Evolutionary conservation across 1,139 yeast species (phyloP).

Genomic region (Geotrichum europaeum): DNA sequence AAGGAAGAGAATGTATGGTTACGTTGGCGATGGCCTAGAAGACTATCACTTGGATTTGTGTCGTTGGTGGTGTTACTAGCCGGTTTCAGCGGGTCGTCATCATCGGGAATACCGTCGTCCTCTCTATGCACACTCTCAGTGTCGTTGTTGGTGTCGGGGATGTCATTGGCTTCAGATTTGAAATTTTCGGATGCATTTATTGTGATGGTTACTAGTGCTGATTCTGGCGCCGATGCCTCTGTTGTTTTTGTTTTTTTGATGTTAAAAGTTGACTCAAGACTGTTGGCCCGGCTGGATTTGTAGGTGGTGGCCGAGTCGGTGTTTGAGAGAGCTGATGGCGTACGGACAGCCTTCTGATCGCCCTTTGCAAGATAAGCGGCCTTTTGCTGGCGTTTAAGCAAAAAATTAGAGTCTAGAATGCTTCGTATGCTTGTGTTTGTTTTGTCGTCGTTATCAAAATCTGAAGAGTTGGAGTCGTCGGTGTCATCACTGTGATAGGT

Average conservation of each 20-base stretch:
- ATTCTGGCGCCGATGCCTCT: not conserved
- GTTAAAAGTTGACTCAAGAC: not conserved
- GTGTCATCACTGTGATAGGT: not conserved
- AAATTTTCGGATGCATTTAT: not conserved
- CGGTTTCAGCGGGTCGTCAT: not conserved
- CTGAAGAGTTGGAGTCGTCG: not conserved
- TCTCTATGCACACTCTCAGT: not conserved
- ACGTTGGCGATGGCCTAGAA: not conserved
- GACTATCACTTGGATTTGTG: not conserved
- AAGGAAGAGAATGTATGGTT: conserved; percentile 1
- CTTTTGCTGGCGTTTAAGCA: not conserved
- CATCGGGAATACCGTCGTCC: not conserved
- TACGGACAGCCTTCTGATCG: not conserved
- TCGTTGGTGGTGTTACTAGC: not conserved
- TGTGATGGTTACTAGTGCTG: not conserved
- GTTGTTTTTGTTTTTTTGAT: not conserved
- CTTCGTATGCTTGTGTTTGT: not conserved
- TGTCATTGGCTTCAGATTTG: not conserved
- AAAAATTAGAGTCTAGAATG: not conserved
- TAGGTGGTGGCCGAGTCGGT: not conserved
- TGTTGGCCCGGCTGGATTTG: not conserved
- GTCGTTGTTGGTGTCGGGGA: not conserved
- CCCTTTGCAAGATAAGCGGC: not conserved
- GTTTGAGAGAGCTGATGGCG: not conserved
- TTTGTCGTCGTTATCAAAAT: not conserved